A percentile compares a stretch with the other conserved stretches of the same genome.
Conservation (phyloP, 2,329 filamentous ascomycete species). For the Lachnellula willkommii region DNA sequence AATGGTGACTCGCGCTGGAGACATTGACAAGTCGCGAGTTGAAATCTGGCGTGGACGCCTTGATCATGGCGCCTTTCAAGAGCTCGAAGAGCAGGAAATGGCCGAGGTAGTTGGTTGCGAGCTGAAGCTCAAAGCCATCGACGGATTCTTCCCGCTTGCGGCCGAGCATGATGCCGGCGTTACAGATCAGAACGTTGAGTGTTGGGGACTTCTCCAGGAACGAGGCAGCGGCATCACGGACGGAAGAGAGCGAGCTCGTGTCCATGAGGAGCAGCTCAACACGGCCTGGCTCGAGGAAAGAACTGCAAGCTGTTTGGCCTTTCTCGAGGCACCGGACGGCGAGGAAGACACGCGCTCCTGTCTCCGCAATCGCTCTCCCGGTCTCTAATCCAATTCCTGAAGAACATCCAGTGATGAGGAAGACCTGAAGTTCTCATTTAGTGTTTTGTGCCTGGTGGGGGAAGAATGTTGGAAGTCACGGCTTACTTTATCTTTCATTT, state of each 20-base stretch:
- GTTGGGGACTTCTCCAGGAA: conserved; percentile 28
- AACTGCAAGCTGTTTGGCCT: conserved; percentile 26
- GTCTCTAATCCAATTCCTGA: conserved; percentile 35
- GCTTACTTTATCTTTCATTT: conserved; percentile 35
- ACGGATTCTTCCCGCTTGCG: conserved; percentile 32
- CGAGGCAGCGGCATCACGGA: conserved; percentile 27
- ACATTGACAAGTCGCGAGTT: conserved; percentile 44
- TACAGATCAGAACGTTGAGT: conserved; percentile 30
- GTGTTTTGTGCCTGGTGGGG: too few relatives aligned
- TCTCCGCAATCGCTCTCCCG: conserved; percentile 29
- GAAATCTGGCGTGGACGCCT: conserved; percentile 35
- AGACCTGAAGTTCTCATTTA: background rate
- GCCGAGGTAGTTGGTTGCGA: conserved; percentile 48
- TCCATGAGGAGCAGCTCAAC: conserved; percentile 34
- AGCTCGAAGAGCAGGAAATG: conserved; percentile 51
- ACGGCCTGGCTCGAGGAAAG: conserved; percentile 35
- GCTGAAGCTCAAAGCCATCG: conserved; percentile 48
- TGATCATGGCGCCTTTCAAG: conserved; percentile 40
- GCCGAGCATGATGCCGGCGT: conserved; percentile 24
- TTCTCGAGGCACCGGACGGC: conserved; percentile 32
- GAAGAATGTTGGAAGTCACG: too few relatives aligned
- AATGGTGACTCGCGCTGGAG: conserved; percentile 40
- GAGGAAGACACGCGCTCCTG: conserved; percentile 33
- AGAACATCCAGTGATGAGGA: conserved; percentile 31
- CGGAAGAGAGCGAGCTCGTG: conserved; percentile 31